Percentiles rank a stretch among this genome's conserved stretches.
Conservation (phyloP, 2,329 filamentous ascomycete genomes). For the Aspergillus sp. region DNA sequence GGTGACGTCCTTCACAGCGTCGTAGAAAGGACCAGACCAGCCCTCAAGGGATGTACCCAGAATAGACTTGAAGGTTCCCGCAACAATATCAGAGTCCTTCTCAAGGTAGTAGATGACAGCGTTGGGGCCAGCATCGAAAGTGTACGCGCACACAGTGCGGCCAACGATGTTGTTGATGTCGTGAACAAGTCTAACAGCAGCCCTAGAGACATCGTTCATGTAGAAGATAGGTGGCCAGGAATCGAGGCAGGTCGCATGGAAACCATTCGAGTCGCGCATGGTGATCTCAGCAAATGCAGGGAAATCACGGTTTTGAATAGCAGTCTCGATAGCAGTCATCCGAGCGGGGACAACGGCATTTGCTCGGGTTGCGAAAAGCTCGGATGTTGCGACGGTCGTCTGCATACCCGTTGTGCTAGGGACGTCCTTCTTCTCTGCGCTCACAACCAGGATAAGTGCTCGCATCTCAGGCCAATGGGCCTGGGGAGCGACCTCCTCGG, state of each 20-base stretch:
- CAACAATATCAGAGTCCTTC: constrained; percentile 69
- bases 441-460: constrained; percentile 86
- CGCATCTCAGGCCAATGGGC: constrained; percentile 95
- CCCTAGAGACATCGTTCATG: constrained; percentile 88
- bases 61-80: constrained; percentile 73
- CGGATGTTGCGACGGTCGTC: constrained; percentile 86
- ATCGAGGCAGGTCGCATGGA: constrained; percentile 93
- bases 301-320: constrained; percentile 78
- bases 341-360: constrained; percentile 74
- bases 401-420: constrained; percentile 95
- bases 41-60: constrained; percentile 63
- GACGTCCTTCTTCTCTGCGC: constrained; percentile 93
- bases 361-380: constrained; percentile 79
- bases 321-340: constrained; percentile 83
- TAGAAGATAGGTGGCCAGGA: constrained; percentile 98
- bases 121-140: constrained; percentile 96
- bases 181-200: constrained; percentile 86
- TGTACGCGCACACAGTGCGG: constrained; percentile 84
- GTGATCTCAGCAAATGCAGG: constrained; percentile 82
- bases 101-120: constrained; percentile 94
- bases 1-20: constrained; percentile 52
- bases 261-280: constrained; percentile 95
- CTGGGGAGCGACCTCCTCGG: constrained; percentile 83
- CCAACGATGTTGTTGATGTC: constrained; percentile 79
- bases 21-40: constrained; percentile 58